These are phyloP conservation scores for Citrus mangshanensis DNA, from an alignment of 345 rosid species.

Conservation along the genomic window DNA sequence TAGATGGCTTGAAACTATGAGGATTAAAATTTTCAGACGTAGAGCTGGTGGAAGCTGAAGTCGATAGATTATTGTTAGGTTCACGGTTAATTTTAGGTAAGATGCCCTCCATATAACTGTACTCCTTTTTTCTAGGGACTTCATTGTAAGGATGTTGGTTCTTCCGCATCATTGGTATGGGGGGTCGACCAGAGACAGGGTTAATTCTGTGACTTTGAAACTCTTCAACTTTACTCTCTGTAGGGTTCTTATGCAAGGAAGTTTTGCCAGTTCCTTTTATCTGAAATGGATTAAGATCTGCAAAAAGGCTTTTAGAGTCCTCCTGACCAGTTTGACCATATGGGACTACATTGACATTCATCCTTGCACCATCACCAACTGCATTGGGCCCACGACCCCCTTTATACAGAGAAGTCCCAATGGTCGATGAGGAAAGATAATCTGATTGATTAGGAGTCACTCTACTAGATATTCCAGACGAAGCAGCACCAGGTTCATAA, in stretches of 20 bases:
- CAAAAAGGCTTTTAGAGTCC: slow-evolving; percentile 75
- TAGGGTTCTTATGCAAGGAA: slow-evolving; percentile 46
- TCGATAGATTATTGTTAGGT: slow-evolving; percentile 53
- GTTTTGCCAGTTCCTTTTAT: slow-evolving; percentile 74
- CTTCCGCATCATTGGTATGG: slow-evolving; percentile 82
- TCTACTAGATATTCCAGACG: slow-evolving; percentile 47
- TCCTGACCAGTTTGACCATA: slow-evolving; percentile 61
- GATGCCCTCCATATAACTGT: slow-evolving; percentile 60
- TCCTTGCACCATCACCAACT: slow-evolving; percentile 58
- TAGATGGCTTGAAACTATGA: slow-evolving; percentile 37
- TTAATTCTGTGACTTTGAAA: slow-evolving; percentile 53
- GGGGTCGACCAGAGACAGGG: slow-evolving; percentile 58
- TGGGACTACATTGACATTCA: slow-evolving; percentile 71
- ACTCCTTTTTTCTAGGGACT: slow-evolving; percentile 74
- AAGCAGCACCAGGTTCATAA: slow-evolving; percentile 46
- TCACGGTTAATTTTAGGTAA: slow-evolving; percentile 71
- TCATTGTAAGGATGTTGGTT: slow-evolving; percentile 76
- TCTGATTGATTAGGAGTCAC: slow-evolving; percentile 48
- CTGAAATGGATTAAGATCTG: slow-evolving; percentile 95
- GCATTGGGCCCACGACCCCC: slow-evolving; percentile 56
- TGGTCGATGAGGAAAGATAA: slow-evolving; percentile 41
- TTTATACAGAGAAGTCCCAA: slow-evolving; percentile 49
- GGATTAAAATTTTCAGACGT: slow-evolving; percentile 38
- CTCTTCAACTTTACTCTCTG: slow-evolving; percentile 55
- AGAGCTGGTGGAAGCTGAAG: slow-evolving; percentile 51